Conservation (phyloP, 2,329 filamentous ascomycete species). For the Aureobasidium musti region DNA sequence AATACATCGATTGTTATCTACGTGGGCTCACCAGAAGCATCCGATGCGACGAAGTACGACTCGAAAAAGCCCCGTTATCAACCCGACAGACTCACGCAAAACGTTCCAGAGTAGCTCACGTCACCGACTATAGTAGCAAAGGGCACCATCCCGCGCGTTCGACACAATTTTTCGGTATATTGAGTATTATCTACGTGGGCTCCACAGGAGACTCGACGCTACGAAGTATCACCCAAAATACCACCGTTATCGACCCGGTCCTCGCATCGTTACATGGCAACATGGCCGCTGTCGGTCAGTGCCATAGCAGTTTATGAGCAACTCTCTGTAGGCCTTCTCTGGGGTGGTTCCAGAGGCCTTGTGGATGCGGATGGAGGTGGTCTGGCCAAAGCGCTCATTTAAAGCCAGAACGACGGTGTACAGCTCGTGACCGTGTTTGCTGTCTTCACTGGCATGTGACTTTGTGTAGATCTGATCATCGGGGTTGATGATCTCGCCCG, state of each 20-base stretch:
- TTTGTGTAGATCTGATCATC: conserved; percentile 1
- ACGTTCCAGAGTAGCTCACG: too few relatives aligned
- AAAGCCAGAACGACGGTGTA: background rate
- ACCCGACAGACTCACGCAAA: too few relatives aligned
- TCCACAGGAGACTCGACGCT: background rate
- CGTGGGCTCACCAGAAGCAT: too few relatives aligned
- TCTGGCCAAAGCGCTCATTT: background rate
- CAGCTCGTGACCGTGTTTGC: background rate
- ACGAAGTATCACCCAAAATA: background rate
- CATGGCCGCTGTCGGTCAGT: background rate
- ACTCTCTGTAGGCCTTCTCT: background rate
- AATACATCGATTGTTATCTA: too few relatives aligned
- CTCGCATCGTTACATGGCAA: background rate
- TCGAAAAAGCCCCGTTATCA: too few relatives aligned
- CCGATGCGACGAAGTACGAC: too few relatives aligned
- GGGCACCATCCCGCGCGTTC: background rate
- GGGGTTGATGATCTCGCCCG: background rate
- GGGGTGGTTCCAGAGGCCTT: background rate
- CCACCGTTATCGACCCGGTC: background rate
- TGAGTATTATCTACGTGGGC: background rate
- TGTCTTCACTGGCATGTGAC: background rate
- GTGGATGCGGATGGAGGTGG: background rate
- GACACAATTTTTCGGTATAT: background rate
- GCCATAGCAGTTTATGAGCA: background rate
- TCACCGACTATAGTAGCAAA: background rate